Percentiles rank a stretch among this genome's conserved stretches.
phyloP scores from a whole-genome alignment of 139 green algal genomes.

The Chlamydomonas incerta region DNA sequence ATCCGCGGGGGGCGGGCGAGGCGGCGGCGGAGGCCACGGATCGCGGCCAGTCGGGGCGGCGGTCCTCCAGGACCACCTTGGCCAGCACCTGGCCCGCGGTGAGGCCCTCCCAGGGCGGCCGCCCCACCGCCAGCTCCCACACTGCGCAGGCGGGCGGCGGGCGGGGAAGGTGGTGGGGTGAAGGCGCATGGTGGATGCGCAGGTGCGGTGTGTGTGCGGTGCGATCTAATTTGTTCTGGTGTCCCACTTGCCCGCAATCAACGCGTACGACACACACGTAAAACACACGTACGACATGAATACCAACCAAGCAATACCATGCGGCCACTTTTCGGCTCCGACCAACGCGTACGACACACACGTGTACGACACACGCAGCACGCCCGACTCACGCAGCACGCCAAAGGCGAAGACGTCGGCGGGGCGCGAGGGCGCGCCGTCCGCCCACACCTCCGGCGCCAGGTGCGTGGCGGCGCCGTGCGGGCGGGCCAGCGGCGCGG shows the following conservation, averaged over 20 bases:
- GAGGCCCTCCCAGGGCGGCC: neutral
- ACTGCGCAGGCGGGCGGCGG: neutral
- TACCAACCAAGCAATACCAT: too few relatives aligned
- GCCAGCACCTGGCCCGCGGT: neutral
- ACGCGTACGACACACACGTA: too few relatives aligned
- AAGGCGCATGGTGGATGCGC: neutral
- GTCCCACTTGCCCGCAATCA: too few relatives aligned
- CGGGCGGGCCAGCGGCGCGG: neutral
- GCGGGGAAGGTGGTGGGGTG: neutral
- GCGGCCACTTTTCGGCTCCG: too few relatives aligned
- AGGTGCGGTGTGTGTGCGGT: too few relatives aligned
- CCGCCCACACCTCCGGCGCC: constrained; percentile 18
- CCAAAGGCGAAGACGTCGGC: constrained; percentile 19
- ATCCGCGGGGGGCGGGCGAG: too few relatives aligned
- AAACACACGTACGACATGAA: too few relatives aligned
- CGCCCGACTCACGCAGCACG: neutral
- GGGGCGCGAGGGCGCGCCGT: neutral
- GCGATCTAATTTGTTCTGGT: too few relatives aligned
- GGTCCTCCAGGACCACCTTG: constrained; percentile 22
- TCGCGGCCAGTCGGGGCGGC: neutral
- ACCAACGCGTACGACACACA: too few relatives aligned
- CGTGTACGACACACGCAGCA: too few relatives aligned
- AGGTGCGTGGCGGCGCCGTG: constrained; percentile 25
- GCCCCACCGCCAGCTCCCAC: constrained; percentile 9
- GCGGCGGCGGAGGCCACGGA: neutral